Evolutionary conservation across 2,329 filamentous ascomycete species (phyloP).

Genomic region (Cladosporium sp.): DNA sequence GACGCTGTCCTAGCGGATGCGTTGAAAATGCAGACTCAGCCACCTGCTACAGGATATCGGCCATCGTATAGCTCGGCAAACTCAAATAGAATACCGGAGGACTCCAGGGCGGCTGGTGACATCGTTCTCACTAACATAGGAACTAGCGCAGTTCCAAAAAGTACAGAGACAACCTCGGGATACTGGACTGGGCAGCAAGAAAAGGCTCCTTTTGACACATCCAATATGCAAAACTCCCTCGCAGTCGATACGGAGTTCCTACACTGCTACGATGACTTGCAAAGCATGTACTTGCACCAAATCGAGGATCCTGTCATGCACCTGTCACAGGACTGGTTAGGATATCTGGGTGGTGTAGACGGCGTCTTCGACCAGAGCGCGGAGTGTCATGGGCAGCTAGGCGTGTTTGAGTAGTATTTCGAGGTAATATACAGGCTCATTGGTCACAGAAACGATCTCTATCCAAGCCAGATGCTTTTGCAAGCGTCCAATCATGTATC

Average conservation of each 20-base stretch:
- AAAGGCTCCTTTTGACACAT: not conserved
- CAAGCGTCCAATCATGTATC: too few relatives aligned
- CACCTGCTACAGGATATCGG: not conserved
- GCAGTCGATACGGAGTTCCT: slow-evolving; percentile 35
- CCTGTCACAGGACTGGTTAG: slow-evolving; percentile 31
- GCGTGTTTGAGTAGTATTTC: not conserved
- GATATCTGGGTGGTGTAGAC: slow-evolving; percentile 11
- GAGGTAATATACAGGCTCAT: too few relatives aligned
- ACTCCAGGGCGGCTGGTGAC: too few relatives aligned
- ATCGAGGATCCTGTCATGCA: slow-evolving; percentile 27
- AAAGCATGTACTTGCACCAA: slow-evolving; percentile 21
- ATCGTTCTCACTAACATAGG: too few relatives aligned
- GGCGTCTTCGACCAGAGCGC: not conserved
- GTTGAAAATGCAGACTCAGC: slow-evolving; percentile 27
- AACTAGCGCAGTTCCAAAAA: too few relatives aligned
- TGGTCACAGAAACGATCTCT: too few relatives aligned
- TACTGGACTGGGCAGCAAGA: slow-evolving; percentile 2
- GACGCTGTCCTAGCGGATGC: slow-evolving; percentile 39
- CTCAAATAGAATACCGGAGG: too few relatives aligned
- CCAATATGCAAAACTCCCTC: not conserved
- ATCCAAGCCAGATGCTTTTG: too few relatives aligned
- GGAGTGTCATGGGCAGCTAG: not conserved
- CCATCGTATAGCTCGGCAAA: not conserved
- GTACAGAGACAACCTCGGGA: not conserved
- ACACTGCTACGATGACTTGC: slow-evolving; percentile 34